Conservation (phyloP, 1,284 basidiomycete genomes). For the Ganoderma sp. region DNA sequence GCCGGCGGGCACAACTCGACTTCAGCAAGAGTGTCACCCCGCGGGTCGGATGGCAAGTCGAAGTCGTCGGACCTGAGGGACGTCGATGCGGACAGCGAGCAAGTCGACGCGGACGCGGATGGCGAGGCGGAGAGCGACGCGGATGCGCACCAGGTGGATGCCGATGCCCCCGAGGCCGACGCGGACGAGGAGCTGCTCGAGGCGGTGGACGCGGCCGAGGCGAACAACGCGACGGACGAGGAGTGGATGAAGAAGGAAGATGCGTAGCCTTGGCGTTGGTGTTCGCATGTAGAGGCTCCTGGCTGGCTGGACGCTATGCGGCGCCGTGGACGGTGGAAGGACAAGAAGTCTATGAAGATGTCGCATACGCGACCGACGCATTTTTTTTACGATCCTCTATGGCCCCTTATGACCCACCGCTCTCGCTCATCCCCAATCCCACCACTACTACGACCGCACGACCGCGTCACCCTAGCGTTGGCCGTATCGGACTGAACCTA, state of each 20-base stretch:
- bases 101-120: constrained; percentile 39
- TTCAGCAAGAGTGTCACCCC: constrained; percentile 27
- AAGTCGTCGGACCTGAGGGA: constrained; percentile 30
- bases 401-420: background rate
- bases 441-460: background rate
- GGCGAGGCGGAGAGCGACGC: constrained; percentile 37
- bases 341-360: background rate
- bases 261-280: constrained; percentile 18
- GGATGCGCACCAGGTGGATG: constrained; percentile 30
- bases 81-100: constrained; percentile 32
- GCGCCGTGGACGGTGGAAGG: background rate
- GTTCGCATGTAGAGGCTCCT: background rate
- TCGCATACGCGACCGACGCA: background rate
- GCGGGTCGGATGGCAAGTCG: constrained; percentile 30
- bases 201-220: constrained; percentile 46
- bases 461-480: background rate
- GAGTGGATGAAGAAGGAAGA: constrained; percentile 42
- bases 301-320: constrained; percentile 1
- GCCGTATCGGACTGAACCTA: background rate
- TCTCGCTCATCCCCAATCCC: background rate
- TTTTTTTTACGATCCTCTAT: background rate
- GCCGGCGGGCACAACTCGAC: constrained; percentile 8
- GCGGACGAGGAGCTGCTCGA: constrained; percentile 45
- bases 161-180: constrained; percentile 34
- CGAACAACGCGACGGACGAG: constrained; percentile 38